Evolutionary conservation across 2,329 filamentous ascomycete genomes (phyloP), one percentile per base, ranked within the genome.

Genomic region (Colletotrichum phormii): DNA sequence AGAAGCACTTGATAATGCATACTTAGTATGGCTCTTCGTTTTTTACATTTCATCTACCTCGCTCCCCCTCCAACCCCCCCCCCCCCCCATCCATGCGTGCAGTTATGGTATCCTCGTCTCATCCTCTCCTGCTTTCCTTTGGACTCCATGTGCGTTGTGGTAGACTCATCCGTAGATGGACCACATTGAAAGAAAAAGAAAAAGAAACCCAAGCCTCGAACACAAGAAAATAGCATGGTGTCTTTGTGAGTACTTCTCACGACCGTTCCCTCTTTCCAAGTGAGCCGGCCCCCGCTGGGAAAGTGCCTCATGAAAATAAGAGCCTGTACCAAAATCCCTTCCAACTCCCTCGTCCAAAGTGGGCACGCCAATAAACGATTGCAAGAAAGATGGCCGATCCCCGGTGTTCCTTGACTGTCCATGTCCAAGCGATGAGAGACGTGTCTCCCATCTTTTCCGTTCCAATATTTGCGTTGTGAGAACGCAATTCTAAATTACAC

Each of bases 401-500:
- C 71, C 68, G 31, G 35, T 61, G 5, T 57, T 63, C 62, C 62
- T 62, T 62, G 55, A 67, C 70, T 42, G 35, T 66, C 61, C 54
- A 55, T 75, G 64, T 67, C 71, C 64, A 67, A 72, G 51, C 63
- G 31, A 58, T 24, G 46, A 46, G 18, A 5, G 8, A 7, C 11
- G 31, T 53, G 33, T 24, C 33, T 46, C 62, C 57, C 63, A 57
- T 64, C 54, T 58, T 61, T 67, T 60, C 64, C 61, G 71, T 71
- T 71, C 61, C 71, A 58, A 71, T 62, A 62, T 59, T 35, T 60
- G 68, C 60, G 54, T 60, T 62, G 63, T 24, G 31, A 51, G 55
- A 22, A 57, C 62, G 61, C 71, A 49, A 57, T 67, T 68, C 75
- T 77, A 78, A 72, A 81, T 81, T 81, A 81, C 77, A 81, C 79